These are phyloP conservation scores for Eucalyptus shirleyi DNA, from an alignment of 345 rosid species.

Conservation along the genomic window DNA sequence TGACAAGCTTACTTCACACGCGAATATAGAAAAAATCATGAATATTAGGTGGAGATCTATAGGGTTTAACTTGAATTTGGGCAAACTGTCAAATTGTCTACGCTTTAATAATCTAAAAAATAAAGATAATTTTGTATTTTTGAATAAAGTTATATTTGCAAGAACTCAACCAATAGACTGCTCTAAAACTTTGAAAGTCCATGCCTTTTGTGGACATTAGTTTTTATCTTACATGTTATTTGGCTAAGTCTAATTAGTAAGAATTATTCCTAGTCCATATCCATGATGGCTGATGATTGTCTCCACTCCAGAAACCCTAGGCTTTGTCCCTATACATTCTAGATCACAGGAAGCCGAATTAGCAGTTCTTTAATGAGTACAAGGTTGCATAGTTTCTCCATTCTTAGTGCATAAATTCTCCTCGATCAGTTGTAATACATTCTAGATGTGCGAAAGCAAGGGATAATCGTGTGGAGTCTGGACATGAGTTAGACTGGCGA, in stretches of 20 bases:
- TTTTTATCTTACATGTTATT: not conserved
- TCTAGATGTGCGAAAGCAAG: not conserved
- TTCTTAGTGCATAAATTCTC: not conserved
- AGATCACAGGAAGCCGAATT: not conserved
- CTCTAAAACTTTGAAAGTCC: not conserved
- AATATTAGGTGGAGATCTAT: not conserved
- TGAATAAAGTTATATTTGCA: not conserved
- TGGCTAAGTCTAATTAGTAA: not conserved
- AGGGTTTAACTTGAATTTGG: not conserved
- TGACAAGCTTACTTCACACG: not conserved
- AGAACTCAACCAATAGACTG: not conserved
- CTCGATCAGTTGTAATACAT: not conserved
- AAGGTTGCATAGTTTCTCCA: not conserved
- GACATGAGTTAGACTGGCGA: not conserved
- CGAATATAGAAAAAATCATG: not conserved
- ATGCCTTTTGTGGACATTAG: not conserved
- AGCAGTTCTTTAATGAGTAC: not conserved
- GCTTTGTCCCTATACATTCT: not conserved
- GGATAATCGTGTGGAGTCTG: not conserved
- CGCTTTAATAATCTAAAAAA: not conserved
- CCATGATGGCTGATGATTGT: not conserved
- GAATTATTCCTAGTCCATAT: not conserved
- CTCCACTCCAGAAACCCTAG: not conserved
- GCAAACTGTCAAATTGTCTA: not conserved
- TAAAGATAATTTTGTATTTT: not conserved